Evolutionary conservation across 139 green algal species (phyloP).

Genomic region (Chlorella sp.): DNA sequence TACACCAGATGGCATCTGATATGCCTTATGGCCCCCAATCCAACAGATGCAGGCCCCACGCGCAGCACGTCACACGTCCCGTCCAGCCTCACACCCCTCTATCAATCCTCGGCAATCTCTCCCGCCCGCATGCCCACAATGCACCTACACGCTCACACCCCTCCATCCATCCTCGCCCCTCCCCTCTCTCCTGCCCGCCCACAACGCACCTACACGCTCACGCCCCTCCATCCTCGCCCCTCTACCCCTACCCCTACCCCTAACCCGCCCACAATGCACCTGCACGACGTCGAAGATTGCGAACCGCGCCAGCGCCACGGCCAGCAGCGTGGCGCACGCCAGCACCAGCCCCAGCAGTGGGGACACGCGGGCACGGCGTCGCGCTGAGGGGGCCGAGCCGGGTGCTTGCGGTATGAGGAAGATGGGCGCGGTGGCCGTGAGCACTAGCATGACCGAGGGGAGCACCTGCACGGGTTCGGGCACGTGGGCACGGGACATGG

Average conservation of each 20-base stretch:
- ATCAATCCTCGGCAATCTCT: too few relatives aligned
- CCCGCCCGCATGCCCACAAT: too few relatives aligned
- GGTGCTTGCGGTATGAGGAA: conserved; percentile 26
- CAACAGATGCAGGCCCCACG: too few relatives aligned
- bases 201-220: not conserved
- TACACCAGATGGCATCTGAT: not conserved
- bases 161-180: too few relatives aligned
- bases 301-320: conserved; percentile 67
- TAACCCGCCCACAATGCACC: not conserved
- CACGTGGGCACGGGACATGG: not conserved
- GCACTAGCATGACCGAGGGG: conserved; percentile 12
- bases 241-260: not conserved
- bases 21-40: too few relatives aligned
- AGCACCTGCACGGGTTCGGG: not conserved
- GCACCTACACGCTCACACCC: too few relatives aligned
- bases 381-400: not conserved
- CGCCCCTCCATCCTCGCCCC: not conserved
- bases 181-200: too few relatives aligned
- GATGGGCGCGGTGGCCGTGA: conserved; percentile 49
- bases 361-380: conserved; percentile 25
- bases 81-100: too few relatives aligned
- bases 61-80: too few relatives aligned
- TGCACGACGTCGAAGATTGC: conserved; percentile 28
- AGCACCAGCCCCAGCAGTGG: conserved; percentile 55
- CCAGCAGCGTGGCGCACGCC: conserved; percentile 30